Conservation (phyloP, 768 basidiomycete species). For the Exidia glandulosa region DNA sequence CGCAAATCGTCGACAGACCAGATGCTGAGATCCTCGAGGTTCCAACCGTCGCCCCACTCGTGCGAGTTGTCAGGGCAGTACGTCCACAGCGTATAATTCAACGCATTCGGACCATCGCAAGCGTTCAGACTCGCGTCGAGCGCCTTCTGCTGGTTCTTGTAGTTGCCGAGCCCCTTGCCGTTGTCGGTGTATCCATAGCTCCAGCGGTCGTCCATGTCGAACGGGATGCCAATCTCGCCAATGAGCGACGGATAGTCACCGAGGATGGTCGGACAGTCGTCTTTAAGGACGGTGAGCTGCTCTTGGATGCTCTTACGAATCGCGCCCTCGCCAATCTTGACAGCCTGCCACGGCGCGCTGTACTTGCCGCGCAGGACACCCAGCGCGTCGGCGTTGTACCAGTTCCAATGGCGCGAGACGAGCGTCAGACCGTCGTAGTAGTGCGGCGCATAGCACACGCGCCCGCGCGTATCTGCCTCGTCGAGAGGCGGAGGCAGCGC, state of each 20-base stretch:
- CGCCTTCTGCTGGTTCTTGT: conserved; percentile 66
- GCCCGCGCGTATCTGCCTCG: conserved; percentile 43
- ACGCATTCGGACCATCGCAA: conserved; percentile 59
- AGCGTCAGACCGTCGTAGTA: conserved; percentile 95
- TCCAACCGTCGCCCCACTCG: conserved; percentile 93
- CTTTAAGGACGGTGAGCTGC: conserved; percentile 70
- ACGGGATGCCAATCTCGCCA: conserved; percentile 92
- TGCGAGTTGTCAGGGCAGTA: conserved; percentile 78
- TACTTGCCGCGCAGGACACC: conserved; percentile 85
- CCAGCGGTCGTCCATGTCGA: conserved; percentile 82
- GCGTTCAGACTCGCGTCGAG: conserved; percentile 75
- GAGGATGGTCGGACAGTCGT: conserved; percentile 50
- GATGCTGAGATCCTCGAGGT: conserved; percentile 86
- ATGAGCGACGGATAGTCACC: conserved; percentile 79
- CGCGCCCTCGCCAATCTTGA: conserved; percentile 70
- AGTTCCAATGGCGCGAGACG: conserved; percentile 86
- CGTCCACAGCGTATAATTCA: conserved; percentile 83
- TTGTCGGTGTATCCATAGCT: conserved; percentile 58
- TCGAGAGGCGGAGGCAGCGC: conserved; percentile 48
- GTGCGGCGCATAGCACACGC: conserved; percentile 71
- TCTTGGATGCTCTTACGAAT: conserved; percentile 74
- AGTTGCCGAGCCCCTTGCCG: conserved; percentile 65
- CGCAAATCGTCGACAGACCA: conserved; percentile 70
- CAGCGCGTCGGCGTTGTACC: conserved; percentile 91
- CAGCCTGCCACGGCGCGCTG: conserved; percentile 50